Evolutionary conservation across 129 eudicot genomes (phyloP), one percentile per base, ranked within the genome.

Genomic region (Escallonia rubra): DNA sequence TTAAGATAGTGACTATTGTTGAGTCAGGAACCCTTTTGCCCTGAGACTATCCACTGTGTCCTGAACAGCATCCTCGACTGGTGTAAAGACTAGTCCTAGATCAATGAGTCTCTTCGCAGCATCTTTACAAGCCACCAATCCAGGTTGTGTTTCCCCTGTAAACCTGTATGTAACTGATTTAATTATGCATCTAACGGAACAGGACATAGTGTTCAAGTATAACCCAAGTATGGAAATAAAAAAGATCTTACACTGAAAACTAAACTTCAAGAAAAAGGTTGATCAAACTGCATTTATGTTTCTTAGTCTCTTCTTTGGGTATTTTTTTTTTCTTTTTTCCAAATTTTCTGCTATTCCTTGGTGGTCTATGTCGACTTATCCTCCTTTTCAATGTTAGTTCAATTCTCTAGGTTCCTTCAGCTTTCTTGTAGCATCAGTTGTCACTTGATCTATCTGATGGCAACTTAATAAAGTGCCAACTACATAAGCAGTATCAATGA

Each of bases 101-200:
- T 81, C 76, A 57, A 81, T 90, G 70, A 86, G 57, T 80, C 69
- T 90, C 82, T 79, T 81, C 15, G 95, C 88, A 66, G 90, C 95
- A 63, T 86, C 85, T 69, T 86, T 49, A 73, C 95, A 86, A 70
- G 81, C 67, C 79, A 75, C 67, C 63, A 90, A 63, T 0, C 95
- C 91, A 4, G 85, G 83, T 54, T 90, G 95, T 42, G 97, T 90
- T 79, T 90, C 91, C 23, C 83, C 85, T 9, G 48, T 54, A 79
- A 86, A 90, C 69, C 95, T 90, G 86, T 54, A 70, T 47, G 5
- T 4, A 39, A 50, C 57, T 54, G 5, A 41, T 10, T 7, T 48
- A 23, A 10, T 46, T 34, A 46, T 64, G 68, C 44, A 48, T 64
- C 34, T 40, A 64, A 3, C 10, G 45, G 44, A 60, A 41, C 15